Evolutionary conservation across 371 early-diverging fungal species (phyloP).

Genomic region (Mortierella sp.): DNA sequence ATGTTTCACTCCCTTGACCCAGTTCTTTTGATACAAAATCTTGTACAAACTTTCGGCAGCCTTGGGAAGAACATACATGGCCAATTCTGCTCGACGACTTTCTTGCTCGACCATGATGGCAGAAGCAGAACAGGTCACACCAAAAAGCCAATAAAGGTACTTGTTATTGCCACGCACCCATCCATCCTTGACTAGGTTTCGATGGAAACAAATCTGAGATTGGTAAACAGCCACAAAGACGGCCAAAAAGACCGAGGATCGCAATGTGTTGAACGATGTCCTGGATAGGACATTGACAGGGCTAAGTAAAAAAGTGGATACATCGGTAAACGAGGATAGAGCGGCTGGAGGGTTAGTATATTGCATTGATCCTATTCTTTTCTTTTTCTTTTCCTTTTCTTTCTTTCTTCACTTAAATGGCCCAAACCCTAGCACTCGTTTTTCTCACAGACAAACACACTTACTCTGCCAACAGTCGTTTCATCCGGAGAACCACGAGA

Average conservation of each 20-base stretch:
- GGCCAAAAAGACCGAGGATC: slow-evolving; percentile 72
- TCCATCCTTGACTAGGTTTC: slow-evolving; percentile 61
- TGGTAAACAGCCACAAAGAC: slow-evolving; percentile 72
- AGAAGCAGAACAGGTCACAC: slow-evolving; percentile 64
- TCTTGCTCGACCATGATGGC: slow-evolving; percentile 80
- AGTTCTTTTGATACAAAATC: slow-evolving; percentile 67
- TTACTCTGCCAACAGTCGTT: slow-evolving; percentile 62
- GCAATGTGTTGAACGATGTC: slow-evolving; percentile 63
- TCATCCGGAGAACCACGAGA: slow-evolving; percentile 66
- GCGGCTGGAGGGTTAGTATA: too few relatives aligned
- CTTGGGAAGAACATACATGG: slow-evolving; percentile 77
- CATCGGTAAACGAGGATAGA: too few relatives aligned
- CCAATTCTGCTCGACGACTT: slow-evolving; percentile 73
- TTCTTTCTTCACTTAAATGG: too few relatives aligned
- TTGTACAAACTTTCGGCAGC: slow-evolving; percentile 68
- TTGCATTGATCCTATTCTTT: too few relatives aligned
- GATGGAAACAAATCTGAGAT: slow-evolving; percentile 73
- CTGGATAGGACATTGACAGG: slow-evolving; percentile 62
- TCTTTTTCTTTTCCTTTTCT: too few relatives aligned
- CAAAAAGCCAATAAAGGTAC: slow-evolving; percentile 72
- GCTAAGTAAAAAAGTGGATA: slow-evolving; percentile 14
- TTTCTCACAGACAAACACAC: slow-evolving; percentile 1
- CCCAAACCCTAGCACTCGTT: background rate
- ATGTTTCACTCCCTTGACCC: slow-evolving; percentile 67
- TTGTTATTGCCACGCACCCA: slow-evolving; percentile 60